phyloP scores from a whole-genome alignment of 2,329 filamentous ascomycete species.

The Neobulgaria alba region DNA sequence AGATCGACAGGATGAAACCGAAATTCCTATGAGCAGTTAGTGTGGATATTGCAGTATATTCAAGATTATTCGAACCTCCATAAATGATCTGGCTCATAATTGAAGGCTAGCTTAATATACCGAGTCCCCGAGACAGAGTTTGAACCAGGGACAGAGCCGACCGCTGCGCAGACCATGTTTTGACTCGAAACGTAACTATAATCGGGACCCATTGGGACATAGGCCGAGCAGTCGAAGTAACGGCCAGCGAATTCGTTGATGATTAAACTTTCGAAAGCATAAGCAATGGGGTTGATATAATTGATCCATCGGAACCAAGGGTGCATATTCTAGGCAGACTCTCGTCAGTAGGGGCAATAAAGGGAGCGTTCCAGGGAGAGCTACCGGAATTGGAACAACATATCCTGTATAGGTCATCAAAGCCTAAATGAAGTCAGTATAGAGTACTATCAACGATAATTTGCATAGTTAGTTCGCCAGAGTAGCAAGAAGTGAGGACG shows the following conservation, averaged over 20 bases:
- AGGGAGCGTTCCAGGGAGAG: no score
- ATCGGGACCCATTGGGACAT: conserved; percentile 13
- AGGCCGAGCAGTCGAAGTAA: conserved; percentile 11
- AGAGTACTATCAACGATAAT: no score
- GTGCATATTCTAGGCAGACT: conserved; percentile 63
- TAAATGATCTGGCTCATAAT: conserved; percentile 48
- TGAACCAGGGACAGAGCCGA: conserved; percentile 47
- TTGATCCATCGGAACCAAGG: conserved; percentile 77
- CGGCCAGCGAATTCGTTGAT: conserved; percentile 58
- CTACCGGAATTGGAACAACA: conserved; percentile 33
- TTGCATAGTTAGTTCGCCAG: no score
- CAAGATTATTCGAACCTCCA: conserved; percentile 40
- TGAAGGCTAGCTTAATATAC: conserved; percentile 46
- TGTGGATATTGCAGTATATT: background rate
- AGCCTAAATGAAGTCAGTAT: conserved; percentile 37
- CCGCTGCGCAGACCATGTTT: conserved; percentile 42
- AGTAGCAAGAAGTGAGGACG: no score
- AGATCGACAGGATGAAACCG: conserved; percentile 58
- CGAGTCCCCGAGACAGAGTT: conserved; percentile 44
- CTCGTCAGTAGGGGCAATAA: no score
- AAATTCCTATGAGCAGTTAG: conserved; percentile 38
- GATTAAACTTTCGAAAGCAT: conserved; percentile 72
- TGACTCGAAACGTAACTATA: conserved; percentile 5
- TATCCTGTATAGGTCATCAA: conserved; percentile 30
- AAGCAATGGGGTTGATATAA: conserved; percentile 52